Evolutionary conservation across 1,284 basidiomycete genomes (phyloP), one percentile per base, ranked within the genome.

Genomic region (Flammula alnicola): DNA sequence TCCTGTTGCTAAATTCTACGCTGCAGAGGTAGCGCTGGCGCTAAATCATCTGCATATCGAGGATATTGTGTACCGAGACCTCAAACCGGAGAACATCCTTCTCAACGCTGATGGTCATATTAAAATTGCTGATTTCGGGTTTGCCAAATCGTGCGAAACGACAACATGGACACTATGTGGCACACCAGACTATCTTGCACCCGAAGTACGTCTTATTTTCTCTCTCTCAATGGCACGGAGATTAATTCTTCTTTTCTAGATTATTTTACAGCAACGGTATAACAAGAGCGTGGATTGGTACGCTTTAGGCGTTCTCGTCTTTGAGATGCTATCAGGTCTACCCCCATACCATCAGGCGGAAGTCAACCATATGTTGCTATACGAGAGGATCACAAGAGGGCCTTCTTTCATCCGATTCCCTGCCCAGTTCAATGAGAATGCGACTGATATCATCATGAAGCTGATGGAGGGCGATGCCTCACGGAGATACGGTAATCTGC

Each of bases 281-380:
- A 98, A 97, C 77, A 98, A 98, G 72, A 90, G 86, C 59, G 96
- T 99, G 1, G 97, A 99, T 66, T 99, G 96, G 96, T 99, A 98
- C 70, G 95, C 97, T 0, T 82, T 99, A 26, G 96, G 96, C 40
- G 94, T 99, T 22, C 80, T 99, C 66, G 86, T 98, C 44, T 99
- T 94, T 69, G 96, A 99, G 69, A 99, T 98, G 90, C 87, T 98
- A 54, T 87, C 91, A 3, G 92, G 91, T 4, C 84, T 89, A 12
- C 90, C 90, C 4, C 90, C 90, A 0, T 89, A 84, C 67, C 86
- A 90, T 66, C 78, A 82, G 63, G 73, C 79, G 17, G 84, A 86
- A 54, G 76, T 75, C 41, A 84, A 84, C 55, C 86, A 83, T 25
- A 79, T 86, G 52, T 63, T 76, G 17, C 68, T 91, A 23, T 90